Evolutionary conservation across 176 grass and related monocot genomes (phyloP), one percentile per base, ranked within the genome.

Genomic region (Cenchrus americanus): DNA sequence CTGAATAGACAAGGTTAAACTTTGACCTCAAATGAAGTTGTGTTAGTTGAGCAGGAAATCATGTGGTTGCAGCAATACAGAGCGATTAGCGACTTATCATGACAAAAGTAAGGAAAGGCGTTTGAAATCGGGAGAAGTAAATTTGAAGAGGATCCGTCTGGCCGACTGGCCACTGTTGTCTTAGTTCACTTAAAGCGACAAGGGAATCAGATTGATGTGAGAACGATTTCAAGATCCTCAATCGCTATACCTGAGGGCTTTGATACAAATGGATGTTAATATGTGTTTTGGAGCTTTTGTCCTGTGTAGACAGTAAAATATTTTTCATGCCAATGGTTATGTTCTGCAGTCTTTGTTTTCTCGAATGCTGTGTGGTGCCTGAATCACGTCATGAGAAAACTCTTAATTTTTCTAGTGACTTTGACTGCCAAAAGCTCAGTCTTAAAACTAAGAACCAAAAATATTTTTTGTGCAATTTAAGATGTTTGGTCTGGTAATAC

Each of bases 161-260:
- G 44, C 55, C n/a, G 76, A 84, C 14, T 40, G 27, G 30, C 11
- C 53, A 63, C 23, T 55, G 23, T 81, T 69, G 62, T 82, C 77
- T 54, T 24, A 77, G 80, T 27, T 86, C 82, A 42, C 73, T 67
- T 82, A 58, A 86, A 49, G 86, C 48, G 23, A 77, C 54, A 82
- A 59, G 6, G 60, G 60, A 66, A 42, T 8, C 41, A 77, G 66
- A 73, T 42, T 44, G 60, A 62, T 32, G n/a, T 81, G 52, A 82
- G 44, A 89, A 37, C 14, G 58, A 78, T 62, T 51, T 14, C 65
- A 86, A 77, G 73, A 82, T 76, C n/a, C 79, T 26, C 3, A 14
- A 26, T 68, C 65, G 62, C 26, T 69, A 87, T 49, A 52, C 5
- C 30, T 1, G 32, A 57, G 21, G 32, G n/a, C 3, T 21, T 21